Base-by-base conservation (phyloP, 1,284 basidiomycete genomes). In the Cryptococcus sp. region DNA sequence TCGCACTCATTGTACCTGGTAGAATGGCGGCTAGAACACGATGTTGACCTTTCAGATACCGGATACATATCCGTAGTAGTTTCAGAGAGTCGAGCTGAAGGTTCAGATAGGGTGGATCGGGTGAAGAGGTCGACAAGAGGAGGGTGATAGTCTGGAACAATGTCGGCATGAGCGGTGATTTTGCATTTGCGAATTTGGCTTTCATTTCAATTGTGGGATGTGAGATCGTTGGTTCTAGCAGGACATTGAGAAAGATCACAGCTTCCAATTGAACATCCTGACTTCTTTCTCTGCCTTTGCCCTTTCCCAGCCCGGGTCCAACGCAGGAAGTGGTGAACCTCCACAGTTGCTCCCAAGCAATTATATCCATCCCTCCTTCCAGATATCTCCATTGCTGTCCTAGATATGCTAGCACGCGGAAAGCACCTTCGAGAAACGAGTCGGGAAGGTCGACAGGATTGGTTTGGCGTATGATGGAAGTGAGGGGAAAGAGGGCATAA, bases 401-500 rank as follows among this genome's bases (percentile, higher is more conserved):
- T 56, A 94, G 75, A 0, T 80, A 62, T 0, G 77, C 70, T 24
- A 94, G 76, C 4, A 82, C 75, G n/a, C 77, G 62, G 56, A 94
- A 78, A 23, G 91, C 74, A 52, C 81, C 82, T 69, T 92, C 88
- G 48, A 94, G 76, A 22, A 91, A 76, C 59, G 83, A 83, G 65
- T 93, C 87, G 7, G 91, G 87, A 36, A 92, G 84, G 9, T 79
- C 73, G 2, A 79, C 64, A 9, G 84, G 80, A 64, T 90, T 37
- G 14, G 61, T 87, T 28, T 86, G 83, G 47, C 85, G 84, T 21
- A 96, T 79, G 45, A 93, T 82, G 23, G 84, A 82, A 0, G 89
- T 88, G 50, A 96, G 69, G 1, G 92, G 92, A 61, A 90, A 87
- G 74, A 92, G 88, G 31, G 84, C 77, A 72, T 96, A 97, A 48